A percentile compares a stretch with the other conserved stretches of the same genome.
Conservation (phyloP, 2,329 filamentous ascomycete genomes). For the Penicillium sp. region DNA sequence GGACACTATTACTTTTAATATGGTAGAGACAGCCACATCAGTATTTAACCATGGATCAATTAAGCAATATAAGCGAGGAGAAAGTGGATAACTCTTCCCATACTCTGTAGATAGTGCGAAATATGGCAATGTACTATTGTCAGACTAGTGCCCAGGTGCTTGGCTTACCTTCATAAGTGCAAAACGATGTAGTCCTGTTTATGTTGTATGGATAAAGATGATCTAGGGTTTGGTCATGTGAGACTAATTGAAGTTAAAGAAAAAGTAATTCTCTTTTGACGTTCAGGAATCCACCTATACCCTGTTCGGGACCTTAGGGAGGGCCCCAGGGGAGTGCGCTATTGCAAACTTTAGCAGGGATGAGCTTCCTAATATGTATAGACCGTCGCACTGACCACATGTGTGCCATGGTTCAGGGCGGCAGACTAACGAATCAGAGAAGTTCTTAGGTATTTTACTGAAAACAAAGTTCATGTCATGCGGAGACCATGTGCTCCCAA, state of each 20-base stretch:
- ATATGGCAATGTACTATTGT: background rate
- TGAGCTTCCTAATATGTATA: background rate
- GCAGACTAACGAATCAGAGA: background rate
- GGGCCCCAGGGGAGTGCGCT: background rate
- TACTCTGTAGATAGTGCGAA: background rate
- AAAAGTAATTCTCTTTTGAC: background rate
- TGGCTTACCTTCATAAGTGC: no score
- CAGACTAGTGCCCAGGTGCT: background rate
- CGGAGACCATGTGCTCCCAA: background rate
- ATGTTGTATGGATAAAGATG: background rate
- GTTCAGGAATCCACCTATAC: background rate
- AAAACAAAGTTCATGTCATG: background rate
- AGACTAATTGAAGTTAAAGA: no score
- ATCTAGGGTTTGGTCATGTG: background rate
- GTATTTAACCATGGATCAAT: background rate
- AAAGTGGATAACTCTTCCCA: background rate
- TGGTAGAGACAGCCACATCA: background rate
- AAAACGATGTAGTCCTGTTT: no score
- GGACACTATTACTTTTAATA: background rate
- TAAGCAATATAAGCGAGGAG: background rate
- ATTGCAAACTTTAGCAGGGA: background rate
- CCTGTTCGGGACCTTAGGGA: no score
- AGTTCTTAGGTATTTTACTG: rapidly evolving
- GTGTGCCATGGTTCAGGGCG: background rate
- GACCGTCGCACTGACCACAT: background rate